A percentile compares a stretch with the other conserved stretches of the same genome.
Conservation (phyloP, 163 green algal genomes). For the Picocystis sp. region DNA sequence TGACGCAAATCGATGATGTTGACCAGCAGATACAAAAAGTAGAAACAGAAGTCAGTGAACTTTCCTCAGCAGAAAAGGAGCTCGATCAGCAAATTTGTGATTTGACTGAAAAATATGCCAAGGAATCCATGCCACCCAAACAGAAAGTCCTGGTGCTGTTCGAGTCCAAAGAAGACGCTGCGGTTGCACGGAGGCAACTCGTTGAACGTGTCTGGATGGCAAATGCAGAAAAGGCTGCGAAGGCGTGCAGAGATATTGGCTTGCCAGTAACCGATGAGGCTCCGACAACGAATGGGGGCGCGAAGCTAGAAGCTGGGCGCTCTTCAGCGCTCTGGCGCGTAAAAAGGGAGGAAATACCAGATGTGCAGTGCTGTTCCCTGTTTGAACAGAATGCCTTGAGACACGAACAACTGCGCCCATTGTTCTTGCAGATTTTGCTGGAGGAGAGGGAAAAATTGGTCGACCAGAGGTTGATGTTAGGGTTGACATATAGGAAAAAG, state of each 20-base stretch:
- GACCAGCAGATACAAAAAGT: conserved; percentile 2
- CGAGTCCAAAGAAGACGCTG: not conserved
- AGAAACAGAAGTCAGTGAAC: not conserved
- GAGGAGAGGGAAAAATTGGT: too few relatives aligned
- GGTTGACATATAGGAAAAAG: not conserved
- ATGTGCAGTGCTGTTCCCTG: too few relatives aligned
- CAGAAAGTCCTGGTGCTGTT: not conserved
- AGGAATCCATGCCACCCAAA: not conserved
- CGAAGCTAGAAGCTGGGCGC: too few relatives aligned
- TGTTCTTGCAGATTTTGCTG: too few relatives aligned
- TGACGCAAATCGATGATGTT: not conserved
- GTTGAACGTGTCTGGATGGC: not conserved
- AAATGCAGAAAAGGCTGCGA: not conserved
- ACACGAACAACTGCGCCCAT: too few relatives aligned
- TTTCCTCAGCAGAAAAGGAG: not conserved
- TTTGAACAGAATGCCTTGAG: too few relatives aligned
- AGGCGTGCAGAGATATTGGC: not conserved
- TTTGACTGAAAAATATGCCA: not conserved
- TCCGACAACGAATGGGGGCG: too few relatives aligned
- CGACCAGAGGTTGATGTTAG: too few relatives aligned
- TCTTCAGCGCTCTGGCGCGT: too few relatives aligned
- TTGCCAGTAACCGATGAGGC: too few relatives aligned
- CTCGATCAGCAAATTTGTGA: conserved; percentile 5
- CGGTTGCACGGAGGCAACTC: not conserved
- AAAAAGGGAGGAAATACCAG: too few relatives aligned